These are phyloP conservation scores for Ormosia semicastrata DNA, from an alignment of 306 rosid genomes.

Conservation along the genomic window DNA sequence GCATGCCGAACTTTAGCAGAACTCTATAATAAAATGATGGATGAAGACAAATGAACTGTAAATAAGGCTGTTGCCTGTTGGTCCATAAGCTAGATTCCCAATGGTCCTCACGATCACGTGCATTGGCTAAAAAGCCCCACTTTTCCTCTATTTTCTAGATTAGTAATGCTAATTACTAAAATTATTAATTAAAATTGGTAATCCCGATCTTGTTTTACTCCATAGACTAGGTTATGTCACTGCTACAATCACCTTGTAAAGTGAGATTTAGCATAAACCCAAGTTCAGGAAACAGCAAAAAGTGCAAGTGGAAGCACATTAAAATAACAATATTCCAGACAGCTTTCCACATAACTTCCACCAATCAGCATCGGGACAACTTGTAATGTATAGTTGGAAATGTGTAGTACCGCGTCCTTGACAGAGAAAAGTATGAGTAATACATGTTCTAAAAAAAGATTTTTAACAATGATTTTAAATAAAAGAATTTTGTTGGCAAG, in stretches of 20 bases:
- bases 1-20: background rate
- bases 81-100: constrained; percentile 42
- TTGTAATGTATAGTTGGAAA: constrained; percentile 18
- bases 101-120: constrained; percentile 52
- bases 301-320: background rate
- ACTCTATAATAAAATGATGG: background rate
- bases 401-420: constrained; percentile 22
- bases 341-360: background rate
- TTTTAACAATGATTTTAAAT: too few species aligned
- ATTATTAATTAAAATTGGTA: background rate
- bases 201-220: constrained; percentile 16
- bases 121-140: constrained; percentile 16
- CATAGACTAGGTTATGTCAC: background rate
- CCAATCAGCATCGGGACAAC: constrained; percentile 9
- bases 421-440: background rate
- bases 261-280: constrained; percentile 31
- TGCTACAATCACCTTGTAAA: background rate
- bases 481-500: too few species aligned
- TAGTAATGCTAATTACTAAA: background rate
- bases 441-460: too few species aligned
- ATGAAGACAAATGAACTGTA: constrained; percentile 42
- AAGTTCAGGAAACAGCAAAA: constrained; percentile 20
- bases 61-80: constrained; percentile 22
- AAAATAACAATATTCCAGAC: constrained; percentile 12
- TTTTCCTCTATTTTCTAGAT: background rate